Base-by-base conservation (phyloP, 495 filamentous ascomycete genomes). In the Glarea lozoyensis region DNA sequence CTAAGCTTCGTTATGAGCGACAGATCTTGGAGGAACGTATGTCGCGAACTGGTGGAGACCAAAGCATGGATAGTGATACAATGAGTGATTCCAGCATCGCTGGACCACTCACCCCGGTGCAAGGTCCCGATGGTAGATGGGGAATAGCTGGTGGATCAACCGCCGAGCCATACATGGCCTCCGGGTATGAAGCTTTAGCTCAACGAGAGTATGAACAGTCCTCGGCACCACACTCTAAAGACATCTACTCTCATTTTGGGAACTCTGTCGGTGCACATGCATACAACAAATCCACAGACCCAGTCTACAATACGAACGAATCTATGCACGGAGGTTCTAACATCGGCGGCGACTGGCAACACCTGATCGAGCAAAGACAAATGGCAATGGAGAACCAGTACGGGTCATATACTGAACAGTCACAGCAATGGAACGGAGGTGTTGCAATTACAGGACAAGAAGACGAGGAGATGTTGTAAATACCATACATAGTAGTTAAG, bases 101-200 rank as follows among this genome's bases (percentile, higher is more conserved):
- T 4, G 37, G 39, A 17, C 68, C 68, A n/a, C 43, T 72, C 20
- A 73, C 70, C 11, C 64, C 72, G 0, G 60, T 72, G 20, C 70
- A 75, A 49, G 64, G 59, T 2, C 56, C 62, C 30, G 67, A 74
- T 40, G 65, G 70, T 25, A 62, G 65, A n/a, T 75, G 72, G 71
- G n/a, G n/a, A n/a, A n/a, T n/a, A n/a, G 48, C 63, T 12, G 39
- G 20, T n/a, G 35, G 41, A 13, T 35, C 15, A 4, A 34, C 44
- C 2, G 66, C 69, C 2, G 82, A 87, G 56, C 81, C 81, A 10
- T 87, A 87, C 54, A 85, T 87, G 78, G 52, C 68, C 33, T 73
- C 70, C 7, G 82, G 82, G 11, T 86, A 86, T 55, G 75, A 77
- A 40, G 61, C 66, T 29, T 54, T 74, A 31, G 65, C 68, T n/a